Percentiles rank a stretch among this genome's conserved stretches.
phyloP scores from a whole-genome alignment of 2,329 filamentous ascomycete species.

The Xylariaceae sp. region DNA sequence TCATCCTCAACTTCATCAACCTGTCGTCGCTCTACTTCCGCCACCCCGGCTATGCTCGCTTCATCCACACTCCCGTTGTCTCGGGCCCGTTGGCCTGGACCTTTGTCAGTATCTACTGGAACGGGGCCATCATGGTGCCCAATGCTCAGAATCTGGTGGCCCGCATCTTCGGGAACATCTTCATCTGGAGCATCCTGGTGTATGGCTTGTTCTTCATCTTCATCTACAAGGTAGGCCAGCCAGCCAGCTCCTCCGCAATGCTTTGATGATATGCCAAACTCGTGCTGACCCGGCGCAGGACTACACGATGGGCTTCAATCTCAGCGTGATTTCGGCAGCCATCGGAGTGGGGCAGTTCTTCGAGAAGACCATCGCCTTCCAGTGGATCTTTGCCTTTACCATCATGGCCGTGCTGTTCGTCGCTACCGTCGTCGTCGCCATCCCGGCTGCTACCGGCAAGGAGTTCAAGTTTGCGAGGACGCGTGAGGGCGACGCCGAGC shows the following conservation, averaged over 20 bases:
- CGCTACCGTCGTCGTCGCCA: conserved; percentile 54
- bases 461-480: conserved; percentile 43
- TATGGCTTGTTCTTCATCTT: conserved; percentile 72
- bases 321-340: conserved; percentile 65
- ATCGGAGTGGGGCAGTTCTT: conserved; percentile 73
- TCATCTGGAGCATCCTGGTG: conserved; percentile 75
- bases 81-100: conserved; percentile 79
- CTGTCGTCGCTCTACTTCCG: conserved; percentile 73
- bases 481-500: conserved; percentile 43
- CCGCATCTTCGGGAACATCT: conserved; percentile 77
- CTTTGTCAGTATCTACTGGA: conserved; percentile 82
- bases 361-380: conserved; percentile 65
- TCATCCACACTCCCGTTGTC: conserved; percentile 69
- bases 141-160: conserved; percentile 58
- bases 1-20: conserved; percentile 78
- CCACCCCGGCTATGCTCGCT: conserved; percentile 61
- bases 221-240: conserved; percentile 54
- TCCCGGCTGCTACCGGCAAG: conserved; percentile 56
- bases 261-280: neutral
- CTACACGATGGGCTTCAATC: conserved; percentile 70
- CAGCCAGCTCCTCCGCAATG: too few relatives aligned
- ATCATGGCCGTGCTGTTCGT: conserved; percentile 73
- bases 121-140: conserved; percentile 74
- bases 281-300: conserved; percentile 34
- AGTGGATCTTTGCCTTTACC: conserved; percentile 88